Evolutionary conservation across 768 basidiomycete species (phyloP).

Genomic region (Amylocystis lapponica): DNA sequence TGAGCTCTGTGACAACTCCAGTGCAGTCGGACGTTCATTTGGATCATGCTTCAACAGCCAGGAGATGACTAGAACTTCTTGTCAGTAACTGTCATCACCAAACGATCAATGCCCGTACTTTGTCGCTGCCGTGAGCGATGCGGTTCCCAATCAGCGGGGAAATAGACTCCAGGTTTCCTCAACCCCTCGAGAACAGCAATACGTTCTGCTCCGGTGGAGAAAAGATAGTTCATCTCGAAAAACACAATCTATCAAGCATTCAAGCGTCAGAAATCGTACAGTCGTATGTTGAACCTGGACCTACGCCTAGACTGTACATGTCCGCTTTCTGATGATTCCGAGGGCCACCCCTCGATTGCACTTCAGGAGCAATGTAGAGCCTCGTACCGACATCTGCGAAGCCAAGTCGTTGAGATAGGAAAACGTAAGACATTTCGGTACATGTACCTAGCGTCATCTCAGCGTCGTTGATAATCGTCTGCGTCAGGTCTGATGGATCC

Average conservation of each 20-base stretch:
- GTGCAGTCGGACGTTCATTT: conserved; percentile 66
- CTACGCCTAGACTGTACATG: conserved; percentile 88
- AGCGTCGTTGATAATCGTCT: conserved; percentile 39
- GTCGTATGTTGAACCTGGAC: conserved; percentile 18
- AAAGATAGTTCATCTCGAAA: conserved; percentile 92
- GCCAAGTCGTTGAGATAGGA: background rate
- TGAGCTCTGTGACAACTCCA: conserved; percentile 77
- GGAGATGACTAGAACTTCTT: conserved; percentile 55
- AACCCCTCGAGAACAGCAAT: conserved; percentile 78
- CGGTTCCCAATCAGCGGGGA: conserved; percentile 71
- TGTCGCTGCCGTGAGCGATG: conserved; percentile 57
- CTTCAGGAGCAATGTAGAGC: conserved; percentile 91
- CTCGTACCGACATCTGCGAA: conserved; percentile 78
- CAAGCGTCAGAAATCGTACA: background rate
- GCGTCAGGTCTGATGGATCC: conserved; percentile 62
- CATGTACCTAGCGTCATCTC: conserved; percentile 71
- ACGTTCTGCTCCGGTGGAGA: conserved; percentile 79
- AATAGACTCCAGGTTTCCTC: conserved; percentile 64
- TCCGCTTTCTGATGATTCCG: conserved; percentile 86
- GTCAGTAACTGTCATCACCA: background rate
- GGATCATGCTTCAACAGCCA: conserved; percentile 82
- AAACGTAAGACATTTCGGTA: background rate
- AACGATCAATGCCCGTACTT: conserved; percentile 40
- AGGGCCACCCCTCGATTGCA: conserved; percentile 52
- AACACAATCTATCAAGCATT: conserved; percentile 69